These are phyloP conservation scores for Cephalotrichum gorgonifer DNA, from an alignment of 2,329 filamentous ascomycete genomes.

Conservation along the genomic window DNA sequence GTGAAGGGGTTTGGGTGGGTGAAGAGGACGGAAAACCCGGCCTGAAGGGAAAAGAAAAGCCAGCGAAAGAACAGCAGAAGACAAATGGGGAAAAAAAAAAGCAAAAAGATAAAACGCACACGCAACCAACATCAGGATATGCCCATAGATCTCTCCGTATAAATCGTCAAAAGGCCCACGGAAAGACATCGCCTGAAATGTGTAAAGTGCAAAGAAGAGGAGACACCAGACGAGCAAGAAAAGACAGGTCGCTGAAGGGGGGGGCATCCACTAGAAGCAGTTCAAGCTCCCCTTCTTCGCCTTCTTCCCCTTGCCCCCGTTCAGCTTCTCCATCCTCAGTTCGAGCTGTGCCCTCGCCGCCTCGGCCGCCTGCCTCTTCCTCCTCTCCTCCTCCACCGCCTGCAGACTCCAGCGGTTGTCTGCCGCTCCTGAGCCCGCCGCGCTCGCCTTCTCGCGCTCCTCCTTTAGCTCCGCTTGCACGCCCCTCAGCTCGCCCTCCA, in stretches of 20 bases:
- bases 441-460: slow-evolving; percentile 49
- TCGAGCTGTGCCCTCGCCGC: slow-evolving; percentile 80
- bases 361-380: slow-evolving; percentile 84
- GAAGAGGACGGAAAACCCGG: not conserved
- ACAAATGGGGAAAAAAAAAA: not conserved
- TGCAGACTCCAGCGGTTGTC: slow-evolving; percentile 64
- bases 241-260: not conserved
- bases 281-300: slow-evolving; percentile 92
- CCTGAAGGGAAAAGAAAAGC: no score
- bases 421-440: slow-evolving; percentile 30
- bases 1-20: not conserved
- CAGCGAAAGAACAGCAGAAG: no score
- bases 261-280: slow-evolving; percentile 66
- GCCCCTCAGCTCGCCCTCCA: slow-evolving; percentile 64
- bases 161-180: no score
- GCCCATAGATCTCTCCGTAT: no score
- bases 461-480: slow-evolving; percentile 39
- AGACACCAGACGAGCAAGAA: not conserved
- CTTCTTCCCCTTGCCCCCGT: slow-evolving; percentile 75
- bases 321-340: slow-evolving; percentile 87
- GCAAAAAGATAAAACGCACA: not conserved
- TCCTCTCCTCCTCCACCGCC: slow-evolving; percentile 91
- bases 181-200: no score
- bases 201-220: not conserved
- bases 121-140: no score